Evolutionary conservation across 176 grass and related monocot species (phyloP).

Genomic region (Triticum monococcum): DNA sequence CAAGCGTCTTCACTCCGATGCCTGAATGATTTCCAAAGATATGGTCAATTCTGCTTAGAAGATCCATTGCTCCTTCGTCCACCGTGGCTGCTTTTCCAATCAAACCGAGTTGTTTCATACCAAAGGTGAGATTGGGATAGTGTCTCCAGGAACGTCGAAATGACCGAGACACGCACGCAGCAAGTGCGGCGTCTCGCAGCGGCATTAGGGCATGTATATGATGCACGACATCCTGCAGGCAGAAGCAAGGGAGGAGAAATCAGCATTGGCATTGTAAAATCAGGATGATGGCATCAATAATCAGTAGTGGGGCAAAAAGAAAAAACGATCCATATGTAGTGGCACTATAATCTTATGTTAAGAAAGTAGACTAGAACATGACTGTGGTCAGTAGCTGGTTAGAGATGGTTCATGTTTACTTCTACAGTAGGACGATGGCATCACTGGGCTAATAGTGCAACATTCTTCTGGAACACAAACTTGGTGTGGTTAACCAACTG

Average conservation of each 20-base stretch:
- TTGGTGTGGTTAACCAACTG: neutral
- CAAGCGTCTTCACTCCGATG: neutral
- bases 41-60: neutral
- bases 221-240: slow-evolving; percentile 2
- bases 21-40: neutral
- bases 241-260: neutral
- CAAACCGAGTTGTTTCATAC: neutral
- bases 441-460: neutral
- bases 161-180: neutral
- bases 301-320: neutral
- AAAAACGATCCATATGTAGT: neutral
- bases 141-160: neutral
- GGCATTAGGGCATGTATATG: slow-evolving; percentile 4
- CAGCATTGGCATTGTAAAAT: neutral
- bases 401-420: neutral
- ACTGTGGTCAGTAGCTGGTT: neutral
- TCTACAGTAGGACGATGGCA: neutral
- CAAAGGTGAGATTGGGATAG: neutral
- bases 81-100: neutral
- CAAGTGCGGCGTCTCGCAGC: neutral
- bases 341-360: neutral
- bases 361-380: neutral
- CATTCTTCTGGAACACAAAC: neutral
- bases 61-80: neutral
- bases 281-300: neutral